Conservation (phyloP, 345 rosid genomes). For the Leavenworthia alabamica region DNA sequence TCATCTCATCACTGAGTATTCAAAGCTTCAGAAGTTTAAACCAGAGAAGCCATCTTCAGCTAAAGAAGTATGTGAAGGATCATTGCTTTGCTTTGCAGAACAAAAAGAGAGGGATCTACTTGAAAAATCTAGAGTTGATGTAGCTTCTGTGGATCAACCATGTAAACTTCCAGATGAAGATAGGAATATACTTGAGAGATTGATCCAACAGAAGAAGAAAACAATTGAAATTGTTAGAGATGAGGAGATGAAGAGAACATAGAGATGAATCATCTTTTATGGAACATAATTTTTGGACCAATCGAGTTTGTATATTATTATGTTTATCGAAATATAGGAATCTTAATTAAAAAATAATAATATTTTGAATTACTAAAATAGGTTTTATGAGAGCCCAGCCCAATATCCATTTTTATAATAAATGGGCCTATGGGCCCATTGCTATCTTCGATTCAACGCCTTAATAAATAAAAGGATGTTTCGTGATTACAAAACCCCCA, state of each 20-base stretch:
- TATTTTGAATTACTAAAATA: too few relatives aligned
- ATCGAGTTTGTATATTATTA: too few relatives aligned
- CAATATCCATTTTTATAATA: too few relatives aligned
- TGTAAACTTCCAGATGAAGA: constrained; percentile 46
- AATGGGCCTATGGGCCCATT: too few relatives aligned
- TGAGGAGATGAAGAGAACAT: constrained; percentile 32
- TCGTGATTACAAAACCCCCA: too few relatives aligned
- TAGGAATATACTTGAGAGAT: constrained; percentile 26
- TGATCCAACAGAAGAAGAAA: constrained; percentile 40
- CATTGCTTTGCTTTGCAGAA: constrained; percentile 75
- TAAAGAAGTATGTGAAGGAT: constrained; percentile 56
- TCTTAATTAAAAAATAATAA: too few relatives aligned
- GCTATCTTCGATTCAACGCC: too few relatives aligned
- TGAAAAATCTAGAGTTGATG: constrained; percentile 34
- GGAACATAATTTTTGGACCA: constrained; percentile 3
- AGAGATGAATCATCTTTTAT: background rate
- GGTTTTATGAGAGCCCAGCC: too few relatives aligned
- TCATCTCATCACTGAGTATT: constrained; percentile 66
- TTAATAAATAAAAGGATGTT: too few relatives aligned
- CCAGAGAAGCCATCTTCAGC: constrained; percentile 68
- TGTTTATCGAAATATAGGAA: too few relatives aligned
- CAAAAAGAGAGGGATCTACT: constrained; percentile 46
- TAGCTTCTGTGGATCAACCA: constrained; percentile 53
- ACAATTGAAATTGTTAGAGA: constrained; percentile 37
- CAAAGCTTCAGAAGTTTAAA: constrained; percentile 69